Conservation (phyloP, 2,329 filamentous ascomycete species). For the Pseudogymnoascus sp. region DNA sequence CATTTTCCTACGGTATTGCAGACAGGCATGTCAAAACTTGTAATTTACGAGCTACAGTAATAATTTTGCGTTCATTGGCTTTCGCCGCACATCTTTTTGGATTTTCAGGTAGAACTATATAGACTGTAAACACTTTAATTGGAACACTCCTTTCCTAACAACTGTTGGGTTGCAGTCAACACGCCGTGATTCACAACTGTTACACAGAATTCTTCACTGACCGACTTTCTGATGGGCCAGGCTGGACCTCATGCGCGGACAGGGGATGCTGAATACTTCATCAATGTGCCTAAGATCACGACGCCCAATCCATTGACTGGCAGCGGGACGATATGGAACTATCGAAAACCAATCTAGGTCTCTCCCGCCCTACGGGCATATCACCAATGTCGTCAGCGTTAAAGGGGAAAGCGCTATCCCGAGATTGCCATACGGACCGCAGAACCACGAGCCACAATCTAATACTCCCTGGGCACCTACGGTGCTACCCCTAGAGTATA, state of each 20-base stretch:
- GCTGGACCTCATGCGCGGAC: constrained; percentile 2
- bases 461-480: background rate
- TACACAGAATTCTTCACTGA: background rate
- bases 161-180: background rate
- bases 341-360: background rate
- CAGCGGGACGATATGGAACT: background rate
- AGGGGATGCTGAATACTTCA: background rate
- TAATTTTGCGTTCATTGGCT: constrained; percentile 8
- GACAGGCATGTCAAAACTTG: constrained; percentile 6
- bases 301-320: background rate
- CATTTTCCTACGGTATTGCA: constrained; percentile 1
- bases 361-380: background rate
- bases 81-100: background rate
- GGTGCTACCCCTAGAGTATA: background rate
- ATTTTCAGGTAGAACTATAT: background rate
- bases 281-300: background rate
- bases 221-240: constrained; percentile 6
- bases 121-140: constrained; percentile 9
- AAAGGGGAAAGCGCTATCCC: background rate
- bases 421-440: background rate
- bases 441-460: constrained; percentile 3
- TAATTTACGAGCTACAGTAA: constrained; percentile 6
- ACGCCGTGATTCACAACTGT: background rate
- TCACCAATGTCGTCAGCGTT: background rate
- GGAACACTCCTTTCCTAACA: constrained; percentile 1